Evolutionary conservation across 352 stramenopile species (phyloP), one percentile per base, ranked within the genome.

Genomic region (Phytophthora quininea): DNA sequence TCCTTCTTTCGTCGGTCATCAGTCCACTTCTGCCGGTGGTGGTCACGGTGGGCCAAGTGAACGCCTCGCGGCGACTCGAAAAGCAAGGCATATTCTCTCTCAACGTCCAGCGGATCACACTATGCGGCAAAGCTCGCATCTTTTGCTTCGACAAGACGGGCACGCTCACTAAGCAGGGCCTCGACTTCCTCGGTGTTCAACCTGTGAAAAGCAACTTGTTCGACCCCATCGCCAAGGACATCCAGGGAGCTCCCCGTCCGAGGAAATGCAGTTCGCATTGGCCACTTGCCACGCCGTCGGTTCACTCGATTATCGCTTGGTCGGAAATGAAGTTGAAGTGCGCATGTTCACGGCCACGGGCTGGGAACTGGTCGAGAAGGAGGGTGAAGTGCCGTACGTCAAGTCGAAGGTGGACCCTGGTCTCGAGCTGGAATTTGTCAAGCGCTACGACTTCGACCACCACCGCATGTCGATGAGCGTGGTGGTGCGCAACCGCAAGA

Each of bases 71-170:
- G 32, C 82, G 88, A 5, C 72, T 96, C 10, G 51, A 76, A 37
- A 31, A 64, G 37, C 74, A 76, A 19, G 71, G 75, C 12, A 85
- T 96, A 50, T 77, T 84, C 55, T 89, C 75, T 47, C 75, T 86
- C 11, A 81, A 94, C 60, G 71, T 78, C 3, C 67, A 86, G 59
- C 81, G 77, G 4, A 90, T 96, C 64, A 72, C 89, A 1, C 69
- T 93, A 15, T 78, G 81, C 45, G 88, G 88, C 14, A 94, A 94
- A 62, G 82, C 93, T 2, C 80, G 73, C 33, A 64, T 84, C 15
- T 84, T 82, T 33, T 90, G 82, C 58, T 96, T 96, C 70, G 88
- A 96, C 64, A 96, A 96, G 57, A 96, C 88, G 1, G 88, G 88
- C 2, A 96, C 88, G 40, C 71, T 96, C 15, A 96, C 88, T 24